Evolutionary conservation across 2,329 filamentous ascomycete species (phyloP).

Genomic region (Stagonosporopsis cucurbitacearum): DNA sequence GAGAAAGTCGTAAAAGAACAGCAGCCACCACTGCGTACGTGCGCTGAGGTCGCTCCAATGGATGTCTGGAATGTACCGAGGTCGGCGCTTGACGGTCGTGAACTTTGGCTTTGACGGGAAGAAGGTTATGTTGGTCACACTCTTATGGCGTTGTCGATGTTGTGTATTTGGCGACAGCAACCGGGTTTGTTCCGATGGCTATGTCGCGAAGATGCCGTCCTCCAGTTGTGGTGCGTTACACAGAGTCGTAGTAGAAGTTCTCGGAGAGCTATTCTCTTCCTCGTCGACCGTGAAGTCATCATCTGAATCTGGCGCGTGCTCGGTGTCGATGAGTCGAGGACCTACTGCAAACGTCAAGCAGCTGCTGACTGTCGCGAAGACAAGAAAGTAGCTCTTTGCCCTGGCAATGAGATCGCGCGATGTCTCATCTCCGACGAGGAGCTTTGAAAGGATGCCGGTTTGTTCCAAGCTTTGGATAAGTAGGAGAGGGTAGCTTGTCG

Average conservation of each 20-base stretch:
- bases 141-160: constrained; percentile 20
- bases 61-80: constrained; percentile 31
- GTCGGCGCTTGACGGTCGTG: constrained; percentile 29
- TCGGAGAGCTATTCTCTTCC: background rate
- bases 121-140: constrained; percentile 36
- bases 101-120: constrained; percentile 41
- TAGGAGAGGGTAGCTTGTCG: constrained; percentile 59
- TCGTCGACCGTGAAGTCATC: constrained; percentile 22
- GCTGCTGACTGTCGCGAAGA: constrained; percentile 68
- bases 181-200: constrained; percentile 21
- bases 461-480: constrained; percentile 59
- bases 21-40: constrained; percentile 37
- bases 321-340: constrained; percentile 61
- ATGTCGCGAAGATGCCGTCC: background rate
- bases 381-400: constrained; percentile 69
- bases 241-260: background rate
- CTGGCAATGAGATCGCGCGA: constrained; percentile 59
- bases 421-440: constrained; percentile 54
- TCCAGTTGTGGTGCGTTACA: constrained; percentile 1
- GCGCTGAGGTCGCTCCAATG: constrained; percentile 34
- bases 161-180: constrained; percentile 10
- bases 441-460: constrained; percentile 61
- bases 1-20: constrained; percentile 43
- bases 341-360: constrained; percentile 69
- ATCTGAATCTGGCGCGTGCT: constrained; percentile 38